A percentile compares a stretch with the other conserved stretches of the same genome.
These are phyloP conservation scores for Davidsoniella neocaledoniae DNA, from an alignment of 2,329 filamentous ascomycete genomes.

Conservation along the genomic window DNA sequence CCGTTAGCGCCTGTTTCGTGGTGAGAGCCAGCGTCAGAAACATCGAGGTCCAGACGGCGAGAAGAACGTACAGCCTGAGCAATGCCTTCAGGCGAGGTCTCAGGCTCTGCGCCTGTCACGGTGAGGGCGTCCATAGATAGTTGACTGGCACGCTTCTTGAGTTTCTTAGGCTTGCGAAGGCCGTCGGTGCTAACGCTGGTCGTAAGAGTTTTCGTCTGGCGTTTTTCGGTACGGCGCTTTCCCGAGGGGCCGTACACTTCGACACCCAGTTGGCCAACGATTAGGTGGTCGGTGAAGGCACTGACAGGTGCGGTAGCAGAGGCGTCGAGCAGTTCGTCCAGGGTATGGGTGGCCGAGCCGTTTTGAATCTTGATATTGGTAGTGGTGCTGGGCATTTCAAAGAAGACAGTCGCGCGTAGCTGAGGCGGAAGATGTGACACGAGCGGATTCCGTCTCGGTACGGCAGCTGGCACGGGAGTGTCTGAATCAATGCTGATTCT, in stretches of 20 bases:
- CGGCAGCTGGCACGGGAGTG: conserved; percentile 3
- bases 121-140: conserved; percentile 7
- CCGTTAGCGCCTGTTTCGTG: conserved; percentile 4
- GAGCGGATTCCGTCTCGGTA: conserved; percentile 3
- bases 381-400: conserved; percentile 48
- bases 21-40: conserved; percentile 5
- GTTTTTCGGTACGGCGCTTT: conserved; percentile 26
- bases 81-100: neutral
- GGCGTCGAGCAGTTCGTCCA: conserved; percentile 84
- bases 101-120: neutral
- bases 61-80: conserved; percentile 3
- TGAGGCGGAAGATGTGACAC: conserved; percentile 50
- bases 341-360: conserved; percentile 70
- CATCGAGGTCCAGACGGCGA: conserved; percentile 8
- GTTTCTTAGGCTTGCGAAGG: conserved; percentile 8
- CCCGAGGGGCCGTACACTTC: conserved; percentile 49
- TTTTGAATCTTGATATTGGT: conserved; percentile 44
- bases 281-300: conserved; percentile 81
- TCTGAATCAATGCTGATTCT: neutral
- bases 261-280: conserved; percentile 55
- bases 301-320: conserved; percentile 74
- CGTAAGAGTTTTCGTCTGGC: conserved; percentile 15
- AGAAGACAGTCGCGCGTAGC: conserved; percentile 79
- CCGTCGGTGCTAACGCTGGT: conserved; percentile 6
- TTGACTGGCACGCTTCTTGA: conserved; percentile 8